Evolutionary conservation across 2,329 filamentous ascomycete species (phyloP).

Genomic region (Emergomyces orientalis): DNA sequence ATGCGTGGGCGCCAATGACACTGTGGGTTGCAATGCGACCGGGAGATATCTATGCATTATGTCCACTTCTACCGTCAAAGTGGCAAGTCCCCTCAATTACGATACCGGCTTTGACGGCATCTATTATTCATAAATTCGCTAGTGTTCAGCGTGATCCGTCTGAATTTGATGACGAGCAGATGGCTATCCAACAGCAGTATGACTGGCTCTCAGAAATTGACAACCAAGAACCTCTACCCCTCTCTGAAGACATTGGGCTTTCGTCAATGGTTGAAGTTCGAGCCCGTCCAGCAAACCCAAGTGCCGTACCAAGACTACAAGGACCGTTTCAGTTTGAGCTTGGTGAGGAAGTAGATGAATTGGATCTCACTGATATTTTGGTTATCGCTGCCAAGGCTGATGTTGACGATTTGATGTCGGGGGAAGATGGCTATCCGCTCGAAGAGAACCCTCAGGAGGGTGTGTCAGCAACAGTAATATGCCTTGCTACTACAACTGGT

Average conservation of each 20-base stretch:
- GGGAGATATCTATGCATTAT: constrained; percentile 87
- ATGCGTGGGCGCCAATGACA: constrained; percentile 86
- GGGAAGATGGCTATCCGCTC: constrained; percentile 36
- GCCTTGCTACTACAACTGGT: constrained; percentile 47
- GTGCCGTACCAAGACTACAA: constrained; percentile 51
- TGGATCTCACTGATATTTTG: constrained; percentile 53
- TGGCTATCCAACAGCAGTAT: constrained; percentile 46
- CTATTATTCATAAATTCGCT: constrained; percentile 63
- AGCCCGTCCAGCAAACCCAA: constrained; percentile 44
- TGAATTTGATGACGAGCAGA: constrained; percentile 35
- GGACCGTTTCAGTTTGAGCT: constrained; percentile 50
- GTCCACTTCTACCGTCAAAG: constrained; percentile 75
- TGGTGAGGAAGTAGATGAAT: constrained; percentile 42
- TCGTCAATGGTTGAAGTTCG: constrained; percentile 45
- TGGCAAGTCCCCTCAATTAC: constrained; percentile 72
- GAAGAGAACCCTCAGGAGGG: constrained; percentile 37
- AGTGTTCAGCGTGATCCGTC: constrained; percentile 34
- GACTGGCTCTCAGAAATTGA: constrained; percentile 51
- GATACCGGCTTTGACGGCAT: constrained; percentile 72
- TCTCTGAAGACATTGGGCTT: constrained; percentile 30
- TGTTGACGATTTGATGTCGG: constrained; percentile 43
- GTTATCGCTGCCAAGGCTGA: constrained; percentile 47
- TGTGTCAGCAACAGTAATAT: constrained; percentile 49
- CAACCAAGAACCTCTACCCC: constrained; percentile 42
- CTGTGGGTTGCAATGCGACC: constrained; percentile 93